Percentiles rank a stretch among this genome's conserved stretches.
These are phyloP conservation scores for Chiua virens DNA, from an alignment of 768 basidiomycete genomes.

Conservation along the genomic window DNA sequence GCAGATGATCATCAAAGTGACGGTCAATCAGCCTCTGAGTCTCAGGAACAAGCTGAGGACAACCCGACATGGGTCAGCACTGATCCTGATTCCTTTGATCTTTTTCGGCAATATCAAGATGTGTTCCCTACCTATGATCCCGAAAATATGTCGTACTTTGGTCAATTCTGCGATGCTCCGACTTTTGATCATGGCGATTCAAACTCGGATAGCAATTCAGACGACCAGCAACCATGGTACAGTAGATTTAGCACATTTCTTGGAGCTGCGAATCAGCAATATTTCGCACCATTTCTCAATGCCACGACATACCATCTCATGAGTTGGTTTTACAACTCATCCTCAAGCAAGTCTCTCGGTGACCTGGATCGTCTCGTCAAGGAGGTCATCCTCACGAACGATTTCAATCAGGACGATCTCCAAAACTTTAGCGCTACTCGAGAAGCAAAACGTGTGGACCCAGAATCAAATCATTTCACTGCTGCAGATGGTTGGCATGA, in stretches of 20 bases:
- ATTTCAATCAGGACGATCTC: too few species aligned
- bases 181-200: too few species aligned
- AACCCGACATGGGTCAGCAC: too few species aligned
- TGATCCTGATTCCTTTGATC: background rate
- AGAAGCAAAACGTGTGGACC: too few species aligned
- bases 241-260: background rate
- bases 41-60: too few species aligned
- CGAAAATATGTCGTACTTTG: background rate
- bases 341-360: slow-evolving; percentile 5
- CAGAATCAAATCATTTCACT: too few species aligned
- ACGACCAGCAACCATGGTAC: slow-evolving; percentile 9
- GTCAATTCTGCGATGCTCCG: background rate
- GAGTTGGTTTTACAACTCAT: slow-evolving; percentile 27
- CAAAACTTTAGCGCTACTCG: too few species aligned
- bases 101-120: background rate
- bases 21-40: too few species aligned
- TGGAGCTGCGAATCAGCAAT: background rate
- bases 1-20: too few species aligned
- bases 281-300: slow-evolving; percentile 16
- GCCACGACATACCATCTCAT: slow-evolving; percentile 20
- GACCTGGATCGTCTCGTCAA: slow-evolving; percentile 11
- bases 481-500: too few species aligned
- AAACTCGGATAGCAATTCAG: too few species aligned
- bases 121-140: background rate
- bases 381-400: too few species aligned